Evolutionary conservation across 306 rosid genomes (phyloP), one percentile per base, ranked within the genome.

Genomic region (Coriaria nepalensis): DNA sequence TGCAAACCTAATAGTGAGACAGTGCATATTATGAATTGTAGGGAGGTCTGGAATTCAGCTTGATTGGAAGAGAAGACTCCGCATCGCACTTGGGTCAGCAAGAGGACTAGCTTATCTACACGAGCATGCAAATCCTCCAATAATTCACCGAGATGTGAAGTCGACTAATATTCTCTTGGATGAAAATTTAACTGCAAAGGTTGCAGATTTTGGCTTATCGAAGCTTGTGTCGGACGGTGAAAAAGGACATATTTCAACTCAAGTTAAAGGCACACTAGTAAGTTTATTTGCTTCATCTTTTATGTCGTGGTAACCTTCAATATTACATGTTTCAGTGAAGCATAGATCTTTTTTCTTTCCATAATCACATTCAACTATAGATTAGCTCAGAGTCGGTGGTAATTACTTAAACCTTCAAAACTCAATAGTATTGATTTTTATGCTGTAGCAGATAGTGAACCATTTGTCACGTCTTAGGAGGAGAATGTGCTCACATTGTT

Each of bases 11-110:
- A 52, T 4, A 11, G 9, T 20, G 2, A 20, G 3, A 20, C 29
- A 20, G 1, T 20, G 29, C 29, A 20, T 20, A 20, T 20, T 64
- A 54, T 40, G 69, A 56, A 10, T 43, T 67, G 54, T 66, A 90
- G 95, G 95, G 51, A 84, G 57, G 63, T 79, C 82, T 43, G 92
- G 77, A 29, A 73, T 75, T 69, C 62, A 65, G 60, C 94, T 84
- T 33, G 97, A 90, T 53, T 90, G 97, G 97, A 90, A 90, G 73
- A 81, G 94, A 68, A 79, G 97, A 57, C 90, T 90, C 32, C 88
- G 94, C 5, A 42, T 84, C 37, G 86, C 97, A 37, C 94, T 90
- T 46, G 97, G 97, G 55, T 90, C 94, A 4, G 94, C 94, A 0
- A 74, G 97, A 79, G 97, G 97, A 65, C 79, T 90, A n/a, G 73